Base-by-base conservation (phyloP, 345 rosid genomes). In the Gossypium arboreum region DNA sequence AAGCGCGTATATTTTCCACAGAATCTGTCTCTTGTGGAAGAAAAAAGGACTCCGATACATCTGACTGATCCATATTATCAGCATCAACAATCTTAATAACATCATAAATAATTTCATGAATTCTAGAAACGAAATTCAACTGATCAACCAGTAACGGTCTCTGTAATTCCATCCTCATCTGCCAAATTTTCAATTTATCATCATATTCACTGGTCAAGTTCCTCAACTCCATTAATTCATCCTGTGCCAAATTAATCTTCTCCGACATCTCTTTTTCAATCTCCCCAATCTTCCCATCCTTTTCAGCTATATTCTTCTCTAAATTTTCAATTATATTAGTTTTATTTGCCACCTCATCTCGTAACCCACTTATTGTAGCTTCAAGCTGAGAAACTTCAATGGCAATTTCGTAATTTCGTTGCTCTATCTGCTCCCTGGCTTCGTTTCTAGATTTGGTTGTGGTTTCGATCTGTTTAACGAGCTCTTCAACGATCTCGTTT, bases 331-430 rank as follows among this genome's bases (percentile, higher is more conserved):
- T 61, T 60, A 45, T 12, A 4, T 75, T 80, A 74, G 81, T 81
- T 81, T 90, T 96, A 79, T 88, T 83, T 0, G 79, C 88, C 58
- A 89, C 89, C 76, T 93, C 98, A 10, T 88, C 92, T 75, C 85
- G 80, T 79, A 96, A 79, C 55, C 88, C 86, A 79, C 91, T 83
- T 75, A 96, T 90, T 0, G 94, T 81, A 50, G 98, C 94, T 83
- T 96, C 98, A 68, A 96, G 90, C 86, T 93, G 92, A 17, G 98
- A 96, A 81, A 96, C 98, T 82, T 96, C 99, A 68, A 96, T 92
- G 51, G 99, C 99, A 75, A 96, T 93, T 86, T 93, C 98, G 73
- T 90, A 96, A 76, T 96, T 96, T 71, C 99, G 85, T 80, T 93
- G 97, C 72, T 90, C 99, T 80, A 96, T 86, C 82, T 90, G 97